Conservation (phyloP, 352 stramenopile genomes). For the Sclerospora graminicola region DNA sequence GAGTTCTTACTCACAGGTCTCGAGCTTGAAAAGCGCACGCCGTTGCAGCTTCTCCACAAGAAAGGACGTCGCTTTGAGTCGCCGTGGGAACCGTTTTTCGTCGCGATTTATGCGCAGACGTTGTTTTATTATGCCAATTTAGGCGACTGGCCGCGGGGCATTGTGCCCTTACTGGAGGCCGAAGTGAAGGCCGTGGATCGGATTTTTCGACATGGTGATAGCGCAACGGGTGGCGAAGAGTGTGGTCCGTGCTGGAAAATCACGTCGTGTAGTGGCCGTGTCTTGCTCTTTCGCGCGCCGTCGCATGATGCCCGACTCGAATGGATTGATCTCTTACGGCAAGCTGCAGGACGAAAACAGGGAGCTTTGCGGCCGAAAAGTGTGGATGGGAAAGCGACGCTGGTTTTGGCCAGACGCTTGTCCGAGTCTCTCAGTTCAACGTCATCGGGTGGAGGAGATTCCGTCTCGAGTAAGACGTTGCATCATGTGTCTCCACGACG, state of each 20-base stretch:
- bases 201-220: conserved; percentile 31
- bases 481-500: conserved; percentile 2
- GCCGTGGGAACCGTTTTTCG: conserved; percentile 43
- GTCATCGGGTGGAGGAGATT: conserved; percentile 3
- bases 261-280: conserved; percentile 38
- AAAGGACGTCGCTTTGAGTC: conserved; percentile 64
- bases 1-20: conserved; percentile 36
- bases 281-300: conserved; percentile 54
- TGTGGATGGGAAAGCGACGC: conserved; percentile 21
- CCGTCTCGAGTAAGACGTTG: background rate
- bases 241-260: conserved; percentile 70
- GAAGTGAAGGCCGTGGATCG: conserved; percentile 45
- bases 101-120: conserved; percentile 46
- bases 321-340: conserved; percentile 44
- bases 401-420: conserved; percentile 18
- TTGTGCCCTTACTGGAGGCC: conserved; percentile 41
- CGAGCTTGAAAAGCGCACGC: conserved; percentile 33
- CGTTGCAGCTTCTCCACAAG: conserved; percentile 40
- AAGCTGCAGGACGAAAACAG: conserved; percentile 8
- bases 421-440: conserved; percentile 24
- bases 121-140: conserved; percentile 62
- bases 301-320: conserved; percentile 32
- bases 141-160: conserved; percentile 33
- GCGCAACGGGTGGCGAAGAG: conserved; percentile 20
- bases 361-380: conserved; percentile 4